Base-by-base conservation (phyloP, 1,284 basidiomycete genomes). In the Trichosporon sp. region DNA sequence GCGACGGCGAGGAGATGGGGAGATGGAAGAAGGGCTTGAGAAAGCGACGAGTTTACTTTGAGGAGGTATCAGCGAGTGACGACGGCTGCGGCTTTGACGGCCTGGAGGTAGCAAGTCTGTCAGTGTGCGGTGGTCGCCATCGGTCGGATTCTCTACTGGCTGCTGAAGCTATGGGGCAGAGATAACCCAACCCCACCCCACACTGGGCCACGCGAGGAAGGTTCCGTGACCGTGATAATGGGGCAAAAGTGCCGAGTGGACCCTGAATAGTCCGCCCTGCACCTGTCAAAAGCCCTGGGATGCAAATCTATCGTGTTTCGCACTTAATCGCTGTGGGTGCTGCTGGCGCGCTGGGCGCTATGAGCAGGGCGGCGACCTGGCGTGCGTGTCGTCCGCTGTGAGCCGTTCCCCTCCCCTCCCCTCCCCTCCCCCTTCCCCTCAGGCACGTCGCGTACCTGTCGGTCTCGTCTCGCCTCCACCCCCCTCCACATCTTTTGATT, bases 141-240 rank as follows among this genome's bases (percentile, higher is more conserved):
- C 59, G 59, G 59, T 37, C 59, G 59, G 59, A 63, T 63, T 63
- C 59, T 63, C 59, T 63, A 63, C 59, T 63, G 59, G 59, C 59
- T 63, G 59, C 32, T 63, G 59, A 63, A 63, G 32, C 59, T 63
- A 63, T 63, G 59, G 59, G 59, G 59, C 59, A 63, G 59, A 63
- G 59, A 63, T 63, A 63, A 63, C 59, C 51, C 59, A 63, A n/a
- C 59, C 59, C 59, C 59, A 63, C 59, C 59, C 59, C 59, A 63
- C 59, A 63, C 59, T 35, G 19, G 59, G 59, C 59, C 59, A 63
- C 59, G 59, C 59, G 59, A 63, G 59, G 32, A 32, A 37, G 32
- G 59, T 63, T 63, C 59, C 59, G 59, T 63, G 31, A 10, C 59
- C 32, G 59, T 35, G 59, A 63, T 63, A 63, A 63, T 63, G 59